These are phyloP conservation scores for Candida vaughaniae DNA, from an alignment of 805 yeast species.

Conservation along the genomic window DNA sequence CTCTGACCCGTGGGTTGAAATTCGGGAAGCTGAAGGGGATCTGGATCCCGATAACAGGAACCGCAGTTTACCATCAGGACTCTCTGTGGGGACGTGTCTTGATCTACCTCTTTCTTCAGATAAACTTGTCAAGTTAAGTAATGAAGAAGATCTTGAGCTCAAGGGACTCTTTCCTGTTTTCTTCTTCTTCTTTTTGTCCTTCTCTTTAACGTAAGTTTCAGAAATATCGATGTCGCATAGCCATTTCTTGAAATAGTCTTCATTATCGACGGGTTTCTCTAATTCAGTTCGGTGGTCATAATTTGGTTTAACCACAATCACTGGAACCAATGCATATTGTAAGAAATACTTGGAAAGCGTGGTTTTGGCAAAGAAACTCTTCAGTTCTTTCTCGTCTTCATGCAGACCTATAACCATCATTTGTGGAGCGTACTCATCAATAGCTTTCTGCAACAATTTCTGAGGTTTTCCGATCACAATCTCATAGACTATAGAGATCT, in stretches of 20 bases:
- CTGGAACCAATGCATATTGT: constrained; percentile 45
- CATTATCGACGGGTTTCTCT: constrained; percentile 29
- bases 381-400: constrained; percentile 23
- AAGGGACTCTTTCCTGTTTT: constrained; percentile 9
- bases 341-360: constrained; percentile 40
- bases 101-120: constrained; percentile 13
- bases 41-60: constrained; percentile 13
- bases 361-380: constrained; percentile 30
- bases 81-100: constrained; percentile 2
- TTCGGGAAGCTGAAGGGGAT: constrained; percentile 20
- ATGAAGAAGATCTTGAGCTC: constrained; percentile 8
- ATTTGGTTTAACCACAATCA: constrained; percentile 41
- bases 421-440: constrained; percentile 42
- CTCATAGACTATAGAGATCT: constrained; percentile 40
- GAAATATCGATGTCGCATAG: constrained; percentile 25
- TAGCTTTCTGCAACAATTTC: constrained; percentile 36
- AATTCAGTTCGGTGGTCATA: constrained; percentile 32
- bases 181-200: constrained; percentile 14
- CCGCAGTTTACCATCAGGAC: constrained; percentile 1
- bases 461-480: constrained; percentile 42
- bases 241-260: constrained; percentile 37
- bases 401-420: constrained; percentile 47
- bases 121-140: constrained; percentile 1
- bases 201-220: constrained; percentile 18
- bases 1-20: constrained; percentile 19